Percentiles rank a stretch among this genome's conserved stretches.
phyloP scores from a whole-genome alignment of 176 grass and related monocot genomes.

The Zea luxurians region DNA sequence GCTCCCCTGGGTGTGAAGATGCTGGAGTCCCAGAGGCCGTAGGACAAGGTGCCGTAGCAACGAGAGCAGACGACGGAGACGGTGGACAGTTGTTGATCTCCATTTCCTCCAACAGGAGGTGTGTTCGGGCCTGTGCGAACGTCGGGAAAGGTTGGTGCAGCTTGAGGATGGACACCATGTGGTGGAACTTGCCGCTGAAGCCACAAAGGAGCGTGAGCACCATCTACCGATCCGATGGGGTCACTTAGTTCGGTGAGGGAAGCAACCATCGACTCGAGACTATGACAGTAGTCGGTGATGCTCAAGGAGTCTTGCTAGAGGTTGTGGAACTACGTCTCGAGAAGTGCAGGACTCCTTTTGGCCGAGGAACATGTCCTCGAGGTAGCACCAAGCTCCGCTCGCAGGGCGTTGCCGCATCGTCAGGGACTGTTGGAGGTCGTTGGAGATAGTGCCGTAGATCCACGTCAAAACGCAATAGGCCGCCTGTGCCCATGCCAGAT shows the following conservation, averaged over 20 bases:
- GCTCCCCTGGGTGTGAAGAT: background rate
- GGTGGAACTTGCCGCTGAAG: no score
- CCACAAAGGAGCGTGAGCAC: no score
- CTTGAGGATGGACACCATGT: no score
- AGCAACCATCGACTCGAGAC: background rate
- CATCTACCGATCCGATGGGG: background rate
- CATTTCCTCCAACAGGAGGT: no score
- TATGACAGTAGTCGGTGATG: background rate
- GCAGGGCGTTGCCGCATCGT: background rate
- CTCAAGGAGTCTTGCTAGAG: background rate
- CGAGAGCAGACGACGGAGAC: background rate
- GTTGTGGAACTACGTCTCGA: background rate
- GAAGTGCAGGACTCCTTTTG: background rate
- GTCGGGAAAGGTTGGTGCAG: no score
- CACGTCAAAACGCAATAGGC: background rate
- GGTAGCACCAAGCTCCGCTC: background rate
- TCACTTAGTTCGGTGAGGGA: background rate
- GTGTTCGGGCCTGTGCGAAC: no score
- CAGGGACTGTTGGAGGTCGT: background rate
- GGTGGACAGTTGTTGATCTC: background rate
- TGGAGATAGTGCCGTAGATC: background rate
- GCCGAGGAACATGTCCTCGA: background rate
- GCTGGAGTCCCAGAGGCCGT: rapidly evolving
- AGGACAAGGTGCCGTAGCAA: background rate
- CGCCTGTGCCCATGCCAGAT: background rate